Conservation (phyloP, 2,329 filamentous ascomycete species). For the Sclerotinia subarctica region DNA sequence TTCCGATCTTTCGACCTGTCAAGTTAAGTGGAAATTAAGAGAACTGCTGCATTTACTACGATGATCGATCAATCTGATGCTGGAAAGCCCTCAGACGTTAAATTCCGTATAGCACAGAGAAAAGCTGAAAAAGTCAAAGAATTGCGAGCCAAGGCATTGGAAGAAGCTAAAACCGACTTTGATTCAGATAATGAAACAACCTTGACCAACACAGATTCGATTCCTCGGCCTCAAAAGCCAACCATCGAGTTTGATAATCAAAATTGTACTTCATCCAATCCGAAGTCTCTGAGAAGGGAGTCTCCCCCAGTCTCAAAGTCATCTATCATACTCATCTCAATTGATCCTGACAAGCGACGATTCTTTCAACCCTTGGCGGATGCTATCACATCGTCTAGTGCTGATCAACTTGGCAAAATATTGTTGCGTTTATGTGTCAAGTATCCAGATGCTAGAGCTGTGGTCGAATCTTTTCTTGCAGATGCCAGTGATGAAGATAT, state of each 20-base stretch:
- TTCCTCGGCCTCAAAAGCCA: neutral
- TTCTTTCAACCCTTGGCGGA: slow-evolving; percentile 17
- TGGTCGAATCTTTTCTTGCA: slow-evolving; percentile 12
- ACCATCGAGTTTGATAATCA: neutral
- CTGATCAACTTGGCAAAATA: neutral
- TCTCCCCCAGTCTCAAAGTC: neutral
- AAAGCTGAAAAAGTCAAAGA: neutral
- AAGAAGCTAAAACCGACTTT: neutral
- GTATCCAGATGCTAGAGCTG: slow-evolving; percentile 11
- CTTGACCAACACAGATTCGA: neutral
- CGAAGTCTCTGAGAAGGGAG: neutral
- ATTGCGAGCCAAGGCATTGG: neutral
- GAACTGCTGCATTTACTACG: neutral
- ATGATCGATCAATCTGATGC: neutral
- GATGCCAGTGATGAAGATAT: neutral
- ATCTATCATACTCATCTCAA: slow-evolving; percentile 2
- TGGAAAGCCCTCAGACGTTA: neutral
- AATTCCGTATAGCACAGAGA: neutral
- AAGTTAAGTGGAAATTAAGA: neutral
- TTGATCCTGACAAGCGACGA: slow-evolving; percentile 5
- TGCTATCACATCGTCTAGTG: slow-evolving; percentile 3
- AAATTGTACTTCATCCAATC: slow-evolving; percentile 2
- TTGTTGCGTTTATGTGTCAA: slow-evolving; percentile 9
- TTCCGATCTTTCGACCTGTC: neutral
- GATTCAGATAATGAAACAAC: neutral